Percentiles rank a stretch among this genome's conserved stretches.
These are phyloP conservation scores for Tetrahymena malaccensis DNA, from an alignment of 73 alveolate species.

Conservation along the genomic window DNA sequence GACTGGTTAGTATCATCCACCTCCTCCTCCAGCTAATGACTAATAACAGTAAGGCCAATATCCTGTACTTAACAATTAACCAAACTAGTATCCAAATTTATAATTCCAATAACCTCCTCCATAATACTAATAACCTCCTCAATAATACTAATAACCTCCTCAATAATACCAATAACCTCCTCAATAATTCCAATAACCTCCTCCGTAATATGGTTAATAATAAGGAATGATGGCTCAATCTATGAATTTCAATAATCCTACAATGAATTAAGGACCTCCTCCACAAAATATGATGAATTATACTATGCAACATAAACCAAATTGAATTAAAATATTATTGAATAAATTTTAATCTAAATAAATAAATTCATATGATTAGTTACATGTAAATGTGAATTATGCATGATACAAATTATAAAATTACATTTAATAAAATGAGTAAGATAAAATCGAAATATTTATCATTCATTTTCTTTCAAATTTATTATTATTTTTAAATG, in stretches of 20 bases:
- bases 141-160: not conserved
- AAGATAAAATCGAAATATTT: too few species aligned
- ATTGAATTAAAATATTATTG: not conserved
- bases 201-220: not conserved
- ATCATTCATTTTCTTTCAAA: not conserved
- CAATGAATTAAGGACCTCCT: not conserved
- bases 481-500: not conserved
- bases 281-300: not conserved
- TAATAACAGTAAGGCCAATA: not conserved
- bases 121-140: not conserved
- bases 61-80: not conserved
- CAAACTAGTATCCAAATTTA: not conserved
- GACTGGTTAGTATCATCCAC: not conserved
- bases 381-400: too few species aligned
- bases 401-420: too few species aligned
- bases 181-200: not conserved
- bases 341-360: too few species aligned
- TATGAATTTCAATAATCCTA: not conserved
- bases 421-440: too few species aligned
- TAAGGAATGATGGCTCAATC: not conserved
- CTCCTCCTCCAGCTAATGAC: not conserved
- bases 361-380: too few species aligned
- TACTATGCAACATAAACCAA: not conserved
- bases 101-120: not conserved
- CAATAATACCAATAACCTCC: not conserved